Conservation (phyloP, 169 alveolate species). For the Babesia divergens region DNA sequence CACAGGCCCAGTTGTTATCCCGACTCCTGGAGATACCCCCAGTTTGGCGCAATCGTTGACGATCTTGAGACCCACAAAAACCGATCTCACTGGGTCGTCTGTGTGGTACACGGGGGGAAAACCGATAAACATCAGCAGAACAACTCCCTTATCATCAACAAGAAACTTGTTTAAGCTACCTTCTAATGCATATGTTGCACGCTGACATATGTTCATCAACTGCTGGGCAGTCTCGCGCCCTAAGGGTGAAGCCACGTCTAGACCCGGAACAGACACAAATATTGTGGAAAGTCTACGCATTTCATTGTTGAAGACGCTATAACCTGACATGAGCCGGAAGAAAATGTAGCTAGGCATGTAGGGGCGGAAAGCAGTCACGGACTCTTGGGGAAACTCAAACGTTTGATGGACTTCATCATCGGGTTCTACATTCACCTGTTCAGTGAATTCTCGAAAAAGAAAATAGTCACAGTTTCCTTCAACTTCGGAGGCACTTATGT, state of each 20-base stretch:
- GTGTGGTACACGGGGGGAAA: conserved; percentile 82
- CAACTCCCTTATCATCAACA: conserved; percentile 81
- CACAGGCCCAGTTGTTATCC: conserved; percentile 78
- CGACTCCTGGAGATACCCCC: conserved; percentile 75
- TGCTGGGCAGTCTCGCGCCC: conserved; percentile 66
- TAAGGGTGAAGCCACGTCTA: conserved; percentile 66
- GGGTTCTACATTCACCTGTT: conserved; percentile 43
- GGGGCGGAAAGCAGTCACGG: conserved; percentile 45
- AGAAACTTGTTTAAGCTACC: conserved; percentile 79
- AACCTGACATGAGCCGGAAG: conserved; percentile 68
- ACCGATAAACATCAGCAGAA: conserved; percentile 76
- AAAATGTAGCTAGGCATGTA: conserved; percentile 78
- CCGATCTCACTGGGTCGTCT: conserved; percentile 80
- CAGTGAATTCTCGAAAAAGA: conserved; percentile 3
- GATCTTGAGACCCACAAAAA: conserved; percentile 72
- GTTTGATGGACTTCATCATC: conserved; percentile 37
- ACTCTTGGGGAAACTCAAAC: conserved; percentile 14
- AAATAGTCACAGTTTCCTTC: conserved; percentile 14
- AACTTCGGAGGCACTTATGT: conserved; percentile 1
- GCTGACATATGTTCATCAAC: conserved; percentile 49
- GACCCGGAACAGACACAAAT: conserved; percentile 74
- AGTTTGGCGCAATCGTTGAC: conserved; percentile 67
- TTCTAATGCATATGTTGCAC: conserved; percentile 48
- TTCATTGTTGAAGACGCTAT: conserved; percentile 75
- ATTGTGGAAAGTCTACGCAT: conserved; percentile 75